These are phyloP conservation scores for Camillea tinctor DNA, from an alignment of 2,329 filamentous ascomycete genomes.

Conservation along the genomic window DNA sequence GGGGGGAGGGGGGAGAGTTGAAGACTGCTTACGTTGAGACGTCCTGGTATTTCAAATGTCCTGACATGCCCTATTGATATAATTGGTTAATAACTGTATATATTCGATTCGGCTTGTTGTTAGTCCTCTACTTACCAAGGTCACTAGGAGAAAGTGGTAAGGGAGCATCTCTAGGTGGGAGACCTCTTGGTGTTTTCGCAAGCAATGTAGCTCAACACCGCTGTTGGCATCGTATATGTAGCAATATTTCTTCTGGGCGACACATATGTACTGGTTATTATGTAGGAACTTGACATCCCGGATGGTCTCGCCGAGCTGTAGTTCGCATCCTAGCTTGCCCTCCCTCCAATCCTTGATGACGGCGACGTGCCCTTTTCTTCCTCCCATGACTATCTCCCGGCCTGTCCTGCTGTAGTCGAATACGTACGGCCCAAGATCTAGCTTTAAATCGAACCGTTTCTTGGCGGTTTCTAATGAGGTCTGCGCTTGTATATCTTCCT, in stretches of 20 bases:
- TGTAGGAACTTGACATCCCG: slow-evolving; percentile 89
- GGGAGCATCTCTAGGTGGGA: slow-evolving; percentile 75
- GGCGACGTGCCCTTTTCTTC: slow-evolving; percentile 90
- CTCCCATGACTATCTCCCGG: slow-evolving; percentile 78
- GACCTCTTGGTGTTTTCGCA: slow-evolving; percentile 88
- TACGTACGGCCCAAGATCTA: slow-evolving; percentile 83
- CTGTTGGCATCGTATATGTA: slow-evolving; percentile 95
- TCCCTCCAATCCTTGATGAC: slow-evolving; percentile 89
- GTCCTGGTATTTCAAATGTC: slow-evolving; percentile 80
- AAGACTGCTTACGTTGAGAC: slow-evolving; percentile 68
- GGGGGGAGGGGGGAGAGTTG: too few relatives aligned
- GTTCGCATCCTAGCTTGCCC: slow-evolving; percentile 85
- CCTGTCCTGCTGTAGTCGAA: slow-evolving; percentile 91
- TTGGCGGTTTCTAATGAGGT: slow-evolving; percentile 83
- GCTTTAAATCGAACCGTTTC: slow-evolving; percentile 86
- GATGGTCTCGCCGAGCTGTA: slow-evolving; percentile 88
- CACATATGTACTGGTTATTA: slow-evolving; percentile 53
- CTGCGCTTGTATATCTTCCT: slow-evolving; percentile 75
- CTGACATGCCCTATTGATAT: slow-evolving; percentile 11
- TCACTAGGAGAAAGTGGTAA: slow-evolving; percentile 92
- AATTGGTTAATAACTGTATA: slow-evolving; percentile 6
- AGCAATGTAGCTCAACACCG: slow-evolving; percentile 79
- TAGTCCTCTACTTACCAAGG: slow-evolving; percentile 60
- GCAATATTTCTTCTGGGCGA: slow-evolving; percentile 88
- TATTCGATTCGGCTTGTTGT: neutral